Base-by-base conservation (phyloP, 306 rosid species). In the Trifolium dubium region DNA sequence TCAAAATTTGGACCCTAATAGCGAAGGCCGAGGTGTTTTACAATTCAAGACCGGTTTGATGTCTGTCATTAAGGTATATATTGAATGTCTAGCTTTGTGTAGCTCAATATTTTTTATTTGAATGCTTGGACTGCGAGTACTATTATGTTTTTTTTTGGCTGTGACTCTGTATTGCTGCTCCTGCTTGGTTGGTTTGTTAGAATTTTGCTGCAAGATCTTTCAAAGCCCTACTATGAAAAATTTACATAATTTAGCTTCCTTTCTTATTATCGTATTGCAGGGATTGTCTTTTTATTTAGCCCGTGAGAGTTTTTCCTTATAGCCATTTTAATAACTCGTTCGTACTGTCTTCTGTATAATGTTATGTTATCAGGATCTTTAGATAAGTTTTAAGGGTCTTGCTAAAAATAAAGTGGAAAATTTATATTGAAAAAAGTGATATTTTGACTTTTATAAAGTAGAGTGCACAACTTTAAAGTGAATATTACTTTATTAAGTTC, bases 11-110 rank as follows among this genome's bases (percentile, higher is more conserved):
- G 98, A 94, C 74, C 98, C 98, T 13, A 87, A 94, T 72, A 91
- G 98, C 82, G 98, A 94, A 86, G 97, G 96, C 66, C 85, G 98
- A 75, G 98, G 98, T 66, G 98, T 94, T 69, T 82, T 94, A 81
- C 98, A 94, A 82, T 94, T 94, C 82, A 94, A 94, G 88, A 89
- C 98, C 46, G 97, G 98, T 56, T 83, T 91, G 87, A 89, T 89
- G 97, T 91, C 98, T 65, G 97, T 94, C 65, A 91, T 94, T 75
- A 94, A 91, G 98, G 98, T 93, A 87, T 34, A 31, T 18, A 8
- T 69, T 54, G 55, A 2, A 51, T 40, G 53, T 74, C 43, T 41
- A 66, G 67, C 62, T 67, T 37, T 53, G 44, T 44, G 23, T 44
- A 67, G 35, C 70, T 69, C 23, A 49, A 30, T 62, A 5, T 3